Evolutionary conservation across 2,329 filamentous ascomycete genomes (phyloP).

Genomic region (Tolypocladium inflatum): DNA sequence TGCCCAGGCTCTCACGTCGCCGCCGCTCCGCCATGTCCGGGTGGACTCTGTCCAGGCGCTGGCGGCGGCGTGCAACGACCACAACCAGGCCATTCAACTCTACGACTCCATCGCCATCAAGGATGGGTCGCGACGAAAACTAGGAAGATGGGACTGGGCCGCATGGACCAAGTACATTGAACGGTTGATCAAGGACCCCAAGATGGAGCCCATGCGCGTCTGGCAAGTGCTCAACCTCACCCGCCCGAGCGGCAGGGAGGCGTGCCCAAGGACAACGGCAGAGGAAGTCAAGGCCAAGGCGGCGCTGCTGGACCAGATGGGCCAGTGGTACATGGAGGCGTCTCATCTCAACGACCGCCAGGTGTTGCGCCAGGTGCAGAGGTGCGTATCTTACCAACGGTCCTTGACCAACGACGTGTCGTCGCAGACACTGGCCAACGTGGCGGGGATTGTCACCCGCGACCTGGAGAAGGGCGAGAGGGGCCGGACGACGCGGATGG

Average conservation of each 20-base stretch:
- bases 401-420: slow-evolving; percentile 13
- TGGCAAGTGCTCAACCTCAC: slow-evolving; percentile 18
- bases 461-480: slow-evolving; percentile 23
- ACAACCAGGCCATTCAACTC: slow-evolving; percentile 15
- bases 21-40: slow-evolving; percentile 2
- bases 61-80: slow-evolving; percentile 11
- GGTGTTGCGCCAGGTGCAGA: slow-evolving; percentile 18
- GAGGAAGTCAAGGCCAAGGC: slow-evolving; percentile 12
- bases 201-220: slow-evolving; percentile 11
- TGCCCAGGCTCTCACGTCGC: slow-evolving; percentile 2
- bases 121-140: not conserved
- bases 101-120: slow-evolving; percentile 9
- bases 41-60: slow-evolving; percentile 7
- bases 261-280: not conserved
- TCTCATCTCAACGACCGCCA: slow-evolving; percentile 18
- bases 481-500: slow-evolving; percentile 20
- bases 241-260: not conserved
- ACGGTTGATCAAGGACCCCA: slow-evolving; percentile 21
- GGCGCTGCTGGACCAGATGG: slow-evolving; percentile 20
- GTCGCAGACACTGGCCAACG: slow-evolving; percentile 13
- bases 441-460: slow-evolving; percentile 17
- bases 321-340: slow-evolving; percentile 17
- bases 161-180: slow-evolving; percentile 22
- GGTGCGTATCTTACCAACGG: slow-evolving; percentile 15
- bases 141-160: slow-evolving; percentile 19